These are phyloP conservation scores for Telopea speciosissima DNA, from an alignment of 177 flowering plant species.

Conservation along the genomic window DNA sequence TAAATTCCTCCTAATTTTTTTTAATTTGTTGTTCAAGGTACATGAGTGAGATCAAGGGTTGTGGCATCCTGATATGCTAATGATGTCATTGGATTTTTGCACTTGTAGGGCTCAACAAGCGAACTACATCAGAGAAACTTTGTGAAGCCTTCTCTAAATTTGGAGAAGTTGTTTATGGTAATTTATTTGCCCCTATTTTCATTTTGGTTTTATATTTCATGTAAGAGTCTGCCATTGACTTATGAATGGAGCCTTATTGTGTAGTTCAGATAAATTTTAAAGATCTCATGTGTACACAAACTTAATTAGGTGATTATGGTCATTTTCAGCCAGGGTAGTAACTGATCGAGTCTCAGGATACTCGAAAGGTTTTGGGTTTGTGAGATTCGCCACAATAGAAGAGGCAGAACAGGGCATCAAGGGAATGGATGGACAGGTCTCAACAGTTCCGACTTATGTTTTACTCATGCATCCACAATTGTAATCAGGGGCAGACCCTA, in stretches of 20 bases:
- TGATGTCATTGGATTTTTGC: not conserved
- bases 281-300: not conserved
- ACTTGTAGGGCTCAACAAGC: constrained; percentile 24
- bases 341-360: constrained; percentile 18
- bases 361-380: constrained; percentile 25
- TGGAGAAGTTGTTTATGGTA: constrained; percentile 29
- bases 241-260: not conserved
- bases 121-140: constrained; percentile 24
- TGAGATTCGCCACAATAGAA: constrained; percentile 16
- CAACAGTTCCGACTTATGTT: not conserved
- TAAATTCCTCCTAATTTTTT: not conserved
- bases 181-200: not conserved
- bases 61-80: not conserved
- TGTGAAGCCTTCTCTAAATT: constrained; percentile 21
- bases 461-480: too few relatives aligned
- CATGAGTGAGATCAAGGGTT: not conserved
- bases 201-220: not conserved
- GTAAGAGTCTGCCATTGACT: too few relatives aligned
- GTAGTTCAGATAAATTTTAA: not conserved
- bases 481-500: too few relatives aligned
- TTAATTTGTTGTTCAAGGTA: not conserved
- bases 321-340: constrained; percentile 17
- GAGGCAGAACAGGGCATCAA: constrained; percentile 22
- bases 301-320: not conserved
- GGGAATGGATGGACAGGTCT: constrained; percentile 31